These are phyloP conservation scores for Ophiostoma sp. DNA, from an alignment of 2,329 filamentous ascomycete genomes.

Conservation along the genomic window DNA sequence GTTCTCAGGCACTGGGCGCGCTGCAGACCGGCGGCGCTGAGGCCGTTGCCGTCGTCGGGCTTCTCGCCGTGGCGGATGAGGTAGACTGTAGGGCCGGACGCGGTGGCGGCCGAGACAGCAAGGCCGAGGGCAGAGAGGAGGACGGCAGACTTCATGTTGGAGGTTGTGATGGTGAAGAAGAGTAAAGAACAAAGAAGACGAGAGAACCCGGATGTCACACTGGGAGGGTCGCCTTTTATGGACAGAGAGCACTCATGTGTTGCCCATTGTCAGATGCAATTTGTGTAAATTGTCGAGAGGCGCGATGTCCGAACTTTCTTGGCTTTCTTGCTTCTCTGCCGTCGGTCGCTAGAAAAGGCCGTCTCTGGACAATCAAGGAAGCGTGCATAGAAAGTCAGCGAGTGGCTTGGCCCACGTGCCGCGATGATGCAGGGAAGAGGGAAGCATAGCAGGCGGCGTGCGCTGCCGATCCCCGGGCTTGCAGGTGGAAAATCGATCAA, in stretches of 20 bases:
- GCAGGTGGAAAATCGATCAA: background rate
- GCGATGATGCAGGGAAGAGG: background rate
- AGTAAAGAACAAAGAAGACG: background rate
- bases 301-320: background rate
- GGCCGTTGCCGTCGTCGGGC: conserved; percentile 51
- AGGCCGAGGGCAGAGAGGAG: background rate
- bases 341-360: conserved; percentile 12
- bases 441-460: background rate
- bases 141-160: background rate
- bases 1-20: conserved; percentile 60
- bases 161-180: background rate
- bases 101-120: background rate
- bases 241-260: background rate
- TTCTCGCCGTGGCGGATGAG: conserved; percentile 67
- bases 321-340: background rate
- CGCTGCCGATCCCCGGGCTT: background rate
- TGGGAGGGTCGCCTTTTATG: background rate
- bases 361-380: background rate
- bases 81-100: conserved; percentile 53
- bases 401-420: conserved; percentile 20
- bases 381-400: background rate
- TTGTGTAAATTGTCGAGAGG: background rate
- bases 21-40: conserved; percentile 52
- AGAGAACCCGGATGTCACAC: background rate
- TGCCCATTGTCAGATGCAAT: background rate